Percentiles rank a stretch among this genome's conserved stretches.
phyloP scores from a whole-genome alignment of 306 rosid species.

The Vachellia pachyceras region DNA sequence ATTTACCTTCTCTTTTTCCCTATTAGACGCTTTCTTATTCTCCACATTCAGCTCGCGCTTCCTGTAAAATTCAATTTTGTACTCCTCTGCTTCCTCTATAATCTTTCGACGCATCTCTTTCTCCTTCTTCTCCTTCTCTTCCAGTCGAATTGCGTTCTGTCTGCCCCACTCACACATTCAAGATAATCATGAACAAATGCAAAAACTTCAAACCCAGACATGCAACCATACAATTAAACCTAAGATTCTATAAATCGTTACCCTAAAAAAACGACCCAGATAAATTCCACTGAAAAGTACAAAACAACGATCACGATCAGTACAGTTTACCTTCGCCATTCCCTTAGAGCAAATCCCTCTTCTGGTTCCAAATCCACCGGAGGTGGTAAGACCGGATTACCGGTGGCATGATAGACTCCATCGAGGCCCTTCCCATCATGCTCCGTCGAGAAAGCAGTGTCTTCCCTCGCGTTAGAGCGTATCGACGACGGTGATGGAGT shows the following conservation, averaged over 20 bases:
- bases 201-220: not conserved
- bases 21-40: slow-evolving; percentile 73
- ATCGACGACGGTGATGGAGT: slow-evolving; percentile 5
- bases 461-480: slow-evolving; percentile 38
- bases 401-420: slow-evolving; percentile 37
- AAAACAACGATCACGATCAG: not conserved
- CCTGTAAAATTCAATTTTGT: slow-evolving; percentile 78
- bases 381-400: slow-evolving; percentile 48
- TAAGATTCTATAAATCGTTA: not conserved
- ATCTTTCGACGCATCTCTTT: slow-evolving; percentile 82
- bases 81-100: slow-evolving; percentile 96
- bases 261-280: not conserved
- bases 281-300: not conserved
- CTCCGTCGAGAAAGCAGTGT: slow-evolving; percentile 39
- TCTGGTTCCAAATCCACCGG: slow-evolving; percentile 47
- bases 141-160: slow-evolving; percentile 81
- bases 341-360: slow-evolving; percentile 57
- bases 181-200: not conserved
- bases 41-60: slow-evolving; percentile 87
- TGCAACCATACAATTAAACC: not conserved
- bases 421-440: slow-evolving; percentile 44
- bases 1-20: slow-evolving; percentile 94
- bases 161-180: slow-evolving; percentile 48
- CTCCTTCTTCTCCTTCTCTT: slow-evolving; percentile 92
- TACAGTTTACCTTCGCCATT: slow-evolving; percentile 63